Base-by-base conservation (phyloP, 148 eudicot species). In the Rheum nobile region DNA sequence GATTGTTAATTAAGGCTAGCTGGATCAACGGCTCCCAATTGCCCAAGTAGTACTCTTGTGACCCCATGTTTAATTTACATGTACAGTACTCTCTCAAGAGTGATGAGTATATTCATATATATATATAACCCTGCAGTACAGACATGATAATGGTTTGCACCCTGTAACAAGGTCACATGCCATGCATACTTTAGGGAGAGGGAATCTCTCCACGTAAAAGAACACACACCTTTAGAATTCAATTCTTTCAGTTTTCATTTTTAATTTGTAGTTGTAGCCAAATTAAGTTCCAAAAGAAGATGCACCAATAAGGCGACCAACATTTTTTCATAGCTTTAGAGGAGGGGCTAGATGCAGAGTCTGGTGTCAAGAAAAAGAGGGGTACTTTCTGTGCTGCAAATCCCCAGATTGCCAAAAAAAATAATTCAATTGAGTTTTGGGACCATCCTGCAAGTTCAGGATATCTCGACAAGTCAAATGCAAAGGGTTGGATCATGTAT, bases 121-220 rank as follows among this genome's bases (percentile, higher is more conserved):
- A 59, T 5, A 59, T 59, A 59, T 28, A 59, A 46, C 71, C 59
- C 75, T 42, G 35, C 39, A n/a, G 57, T 50, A 47, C 44, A 59
- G 63, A 80, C 83, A 80, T 31, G 71, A 44, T 16, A 67, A 69
- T 17, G 41, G 67, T 43, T 29, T 77, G 80, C 54, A 73, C 80
- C 83, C 83, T 74, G 14, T 8, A 35, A 46, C 67, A 59, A 67
- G 19, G 31, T 57, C 80, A 76, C 52, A 57, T 67, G 32, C 46
- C 59, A 55, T 61, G 61, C 63, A 73, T 74, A 35, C 35, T 65
- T 34, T 32, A 32, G 70, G 70, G 70, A 6, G 10, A 16, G 22
- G 65, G 63, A 73, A 72, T 47, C 38, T 63, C 10, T 8, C 38
- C 43, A 21, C 21, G 54, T 29, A 44, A 43, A 41, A 65, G 70